Percentiles rank a stretch among this genome's conserved stretches.
Evolutionary conservation across 495 filamentous ascomycete genomes (phyloP).

Genomic region (Bacidia rubella): DNA sequence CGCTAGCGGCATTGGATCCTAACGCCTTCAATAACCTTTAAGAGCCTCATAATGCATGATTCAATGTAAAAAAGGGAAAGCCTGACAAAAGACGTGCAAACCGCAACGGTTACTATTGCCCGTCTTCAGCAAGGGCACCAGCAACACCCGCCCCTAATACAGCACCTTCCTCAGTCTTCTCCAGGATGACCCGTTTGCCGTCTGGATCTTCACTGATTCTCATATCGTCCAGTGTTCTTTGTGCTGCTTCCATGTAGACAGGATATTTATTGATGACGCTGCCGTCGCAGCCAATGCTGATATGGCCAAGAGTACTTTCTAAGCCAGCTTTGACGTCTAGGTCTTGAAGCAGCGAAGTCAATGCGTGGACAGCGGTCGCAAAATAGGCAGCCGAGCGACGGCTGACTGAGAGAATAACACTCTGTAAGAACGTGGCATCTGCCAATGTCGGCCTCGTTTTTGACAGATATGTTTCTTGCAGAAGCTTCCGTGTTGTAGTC

Average conservation of each 20-base stretch:
- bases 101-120: neutral
- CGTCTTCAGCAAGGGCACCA: conserved; percentile 30
- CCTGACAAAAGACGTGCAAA: no score
- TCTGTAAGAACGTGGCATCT: conserved; percentile 43
- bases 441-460: conserved; percentile 28
- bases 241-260: conserved; percentile 38
- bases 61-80: no score
- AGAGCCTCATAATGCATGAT: no score
- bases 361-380: conserved; percentile 51
- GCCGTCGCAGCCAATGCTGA: conserved; percentile 43
- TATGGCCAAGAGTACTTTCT: conserved; percentile 19
- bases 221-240: conserved; percentile 35
- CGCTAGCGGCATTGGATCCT: neutral
- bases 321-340: conserved; percentile 24
- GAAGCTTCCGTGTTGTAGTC: conserved; percentile 30
- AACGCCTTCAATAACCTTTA: no score
- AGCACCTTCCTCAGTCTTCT: conserved; percentile 37
- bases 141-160: conserved; percentile 45
- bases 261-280: conserved; percentile 50
- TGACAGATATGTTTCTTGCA: conserved; percentile 40
- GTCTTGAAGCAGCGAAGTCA: conserved; percentile 43
- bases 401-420: conserved; percentile 40
- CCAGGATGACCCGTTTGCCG: conserved; percentile 27
- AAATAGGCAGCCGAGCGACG: conserved; percentile 48
- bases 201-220: conserved; percentile 18